Evolutionary conservation across 345 rosid species (phyloP).

Genomic region (Heritiera littoralis): DNA sequence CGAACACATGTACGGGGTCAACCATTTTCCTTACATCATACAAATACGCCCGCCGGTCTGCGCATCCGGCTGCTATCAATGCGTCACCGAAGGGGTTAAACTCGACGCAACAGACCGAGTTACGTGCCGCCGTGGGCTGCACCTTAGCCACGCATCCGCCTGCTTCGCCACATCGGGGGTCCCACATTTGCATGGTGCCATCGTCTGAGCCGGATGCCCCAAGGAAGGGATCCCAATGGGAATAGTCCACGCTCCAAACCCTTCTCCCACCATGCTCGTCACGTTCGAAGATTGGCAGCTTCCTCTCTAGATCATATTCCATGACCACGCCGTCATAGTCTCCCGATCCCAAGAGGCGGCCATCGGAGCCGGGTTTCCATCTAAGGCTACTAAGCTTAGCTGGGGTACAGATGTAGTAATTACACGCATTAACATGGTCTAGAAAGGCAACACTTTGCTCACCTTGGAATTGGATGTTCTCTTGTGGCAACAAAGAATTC

Average conservation of each 20-base stretch:
- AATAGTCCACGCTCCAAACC: constrained; percentile 89
- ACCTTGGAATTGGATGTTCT: background rate
- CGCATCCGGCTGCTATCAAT: constrained; percentile 67
- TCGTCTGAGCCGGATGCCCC: constrained; percentile 93
- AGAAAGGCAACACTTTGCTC: constrained; percentile 5
- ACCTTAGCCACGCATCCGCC: constrained; percentile 49
- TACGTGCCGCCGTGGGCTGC: constrained; percentile 47
- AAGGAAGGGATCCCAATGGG: constrained; percentile 41
- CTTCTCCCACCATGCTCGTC: constrained; percentile 95
- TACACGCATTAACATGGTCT: constrained; percentile 55
- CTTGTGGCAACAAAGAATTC: constrained; percentile 35
- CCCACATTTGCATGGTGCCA: constrained; percentile 92
- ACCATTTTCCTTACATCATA: constrained; percentile 60
- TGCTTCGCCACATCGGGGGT: constrained; percentile 49
- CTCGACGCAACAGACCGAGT: constrained; percentile 71
- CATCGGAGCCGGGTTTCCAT: constrained; percentile 61
- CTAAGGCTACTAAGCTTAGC: constrained; percentile 85
- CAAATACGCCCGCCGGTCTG: constrained; percentile 65
- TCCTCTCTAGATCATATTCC: constrained; percentile 74
- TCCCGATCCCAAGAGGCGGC: constrained; percentile 69
- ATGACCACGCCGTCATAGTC: constrained; percentile 92
- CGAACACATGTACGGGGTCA: constrained; percentile 45
- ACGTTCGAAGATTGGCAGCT: constrained; percentile 66
- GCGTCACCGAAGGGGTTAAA: constrained; percentile 63
- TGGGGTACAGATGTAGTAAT: constrained; percentile 69